These are phyloP conservation scores for Aspergillus costaricaensis DNA, from an alignment of 2,329 filamentous ascomycete species.

Conservation along the genomic window DNA sequence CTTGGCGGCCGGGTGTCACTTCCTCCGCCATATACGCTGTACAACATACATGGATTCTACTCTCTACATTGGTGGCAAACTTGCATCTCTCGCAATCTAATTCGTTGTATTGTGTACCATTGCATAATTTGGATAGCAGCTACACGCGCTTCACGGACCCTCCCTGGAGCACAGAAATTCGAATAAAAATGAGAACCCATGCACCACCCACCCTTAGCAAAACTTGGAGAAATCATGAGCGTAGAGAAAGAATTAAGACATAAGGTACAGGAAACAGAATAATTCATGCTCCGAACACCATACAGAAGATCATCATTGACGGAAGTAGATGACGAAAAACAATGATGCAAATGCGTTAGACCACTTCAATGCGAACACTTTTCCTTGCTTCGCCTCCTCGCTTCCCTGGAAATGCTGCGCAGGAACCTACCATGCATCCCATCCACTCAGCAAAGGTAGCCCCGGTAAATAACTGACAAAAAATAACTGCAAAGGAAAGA, in stretches of 20 bases:
- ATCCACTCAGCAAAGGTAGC: not conserved
- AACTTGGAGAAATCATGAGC: constrained; percentile 10
- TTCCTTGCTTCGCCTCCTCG: constrained; percentile 4
- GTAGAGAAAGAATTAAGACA: constrained; percentile 9
- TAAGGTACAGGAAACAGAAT: not conserved
- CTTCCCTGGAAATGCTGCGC: constrained; percentile 2
- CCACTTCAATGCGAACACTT: constrained; percentile 5
- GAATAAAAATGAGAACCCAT: constrained; percentile 19
- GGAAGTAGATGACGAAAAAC: constrained; percentile 13
- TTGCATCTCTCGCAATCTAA: no score
- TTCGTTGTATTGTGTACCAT: not conserved
- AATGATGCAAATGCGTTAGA: constrained; percentile 16
- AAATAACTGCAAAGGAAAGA: constrained; percentile 10
- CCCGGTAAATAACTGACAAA: not conserved
- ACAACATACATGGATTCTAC: not conserved
- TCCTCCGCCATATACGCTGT: not conserved
- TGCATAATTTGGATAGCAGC: not conserved
- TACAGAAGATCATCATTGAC: not conserved
- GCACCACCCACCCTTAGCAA: constrained; percentile 6
- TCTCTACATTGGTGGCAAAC: not conserved
- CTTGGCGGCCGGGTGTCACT: not conserved
- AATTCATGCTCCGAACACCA: not conserved
- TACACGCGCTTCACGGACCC: not conserved
- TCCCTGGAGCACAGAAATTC: constrained; percentile 6
- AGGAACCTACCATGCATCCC: constrained; percentile 5